Base-by-base conservation (phyloP, 345 rosid species). In the Eucalyptus guilfoylei region DNA sequence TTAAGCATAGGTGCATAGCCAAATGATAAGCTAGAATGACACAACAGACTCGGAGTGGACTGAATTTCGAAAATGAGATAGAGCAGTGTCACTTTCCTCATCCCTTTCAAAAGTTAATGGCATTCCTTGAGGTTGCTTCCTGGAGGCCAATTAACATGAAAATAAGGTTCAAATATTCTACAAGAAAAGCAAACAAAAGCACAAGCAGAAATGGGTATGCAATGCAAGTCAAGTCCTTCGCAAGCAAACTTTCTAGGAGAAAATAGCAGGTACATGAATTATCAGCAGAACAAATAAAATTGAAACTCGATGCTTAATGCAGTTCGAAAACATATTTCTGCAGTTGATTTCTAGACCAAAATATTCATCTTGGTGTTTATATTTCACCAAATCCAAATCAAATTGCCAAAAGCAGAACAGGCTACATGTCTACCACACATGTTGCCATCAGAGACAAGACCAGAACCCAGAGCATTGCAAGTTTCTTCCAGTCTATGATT, bases 21-120 rank as follows among this genome's bases (percentile, higher is more conserved):
- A 62, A 24, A 86, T 40, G 49, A 54, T 45, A 55, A 76, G 83
- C 47, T 76, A 86, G 89, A 89, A 95, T 37, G 96, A 96, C 90
- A 95, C 94, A 37, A 95, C 95, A 12, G 98, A 94, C 88, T 93
- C 93, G 72, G 94, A 91, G 64, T 94, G 93, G 24, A 94, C 86
- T 40, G 97, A 89, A 90, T 92, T 90, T 81, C 89, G 94, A 89
- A 93, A 80, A 83, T 90, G 93, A 85, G 97, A 93, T 44, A 91
- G 87, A 34, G 96, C 96, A 23, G 96, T 95, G 60, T 95, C 97
- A 60, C 92, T 87, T 89, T 95, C 96, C 55, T 94, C 95, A 24
- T 83, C 89, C 87, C 93, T 96, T 47, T 94, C 96, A 80, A 94
- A 92, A 80, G 48, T 86, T 34, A 93, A 88, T 28, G 94, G 94